Conservation (phyloP, 129 eudicot species). For the Smallanthus sonchifolius region DNA sequence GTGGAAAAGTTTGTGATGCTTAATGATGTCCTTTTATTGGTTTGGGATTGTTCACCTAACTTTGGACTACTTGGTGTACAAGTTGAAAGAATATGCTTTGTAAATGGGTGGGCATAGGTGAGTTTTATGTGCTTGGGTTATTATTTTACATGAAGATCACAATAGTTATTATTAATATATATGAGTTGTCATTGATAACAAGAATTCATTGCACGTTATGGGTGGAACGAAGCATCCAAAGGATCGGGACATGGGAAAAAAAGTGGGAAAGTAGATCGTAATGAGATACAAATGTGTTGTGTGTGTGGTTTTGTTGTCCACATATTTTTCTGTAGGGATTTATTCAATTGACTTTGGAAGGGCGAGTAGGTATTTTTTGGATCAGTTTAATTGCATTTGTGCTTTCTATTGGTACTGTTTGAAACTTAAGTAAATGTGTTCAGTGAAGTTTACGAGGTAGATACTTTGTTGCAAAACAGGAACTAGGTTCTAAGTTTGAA, state of each 20-base stretch:
- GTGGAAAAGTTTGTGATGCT: slow-evolving; percentile 8
- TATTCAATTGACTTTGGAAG: neutral
- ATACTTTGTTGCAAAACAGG: slow-evolving; percentile 2
- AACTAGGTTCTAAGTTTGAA: neutral
- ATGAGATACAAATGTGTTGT: neutral
- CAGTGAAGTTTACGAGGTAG: neutral
- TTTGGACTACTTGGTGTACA: slow-evolving; percentile 18
- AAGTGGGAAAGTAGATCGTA: neutral
- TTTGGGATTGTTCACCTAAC: slow-evolving; percentile 11
- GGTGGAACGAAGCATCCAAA: neutral
- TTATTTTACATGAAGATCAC: neutral
- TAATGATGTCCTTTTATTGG: neutral
- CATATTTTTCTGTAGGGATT: neutral
- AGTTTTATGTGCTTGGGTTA: slow-evolving; percentile 7
- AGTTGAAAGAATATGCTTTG: slow-evolving; percentile 8
- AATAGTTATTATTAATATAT: slow-evolving; percentile 13
- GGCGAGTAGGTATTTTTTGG: neutral
- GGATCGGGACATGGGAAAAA: neutral
- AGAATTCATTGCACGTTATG: slow-evolving; percentile 13
- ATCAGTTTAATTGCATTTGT: neutral
- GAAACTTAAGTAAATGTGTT: neutral
- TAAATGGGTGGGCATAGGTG: neutral
- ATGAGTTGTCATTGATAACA: neutral
- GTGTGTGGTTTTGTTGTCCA: neutral
- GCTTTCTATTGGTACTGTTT: slow-evolving; percentile 8